Percentiles rank a stretch among this genome's conserved stretches.
These are phyloP conservation scores for Eragrostis curvula DNA, from an alignment of 176 grass and related monocot species.

Conservation along the genomic window DNA sequence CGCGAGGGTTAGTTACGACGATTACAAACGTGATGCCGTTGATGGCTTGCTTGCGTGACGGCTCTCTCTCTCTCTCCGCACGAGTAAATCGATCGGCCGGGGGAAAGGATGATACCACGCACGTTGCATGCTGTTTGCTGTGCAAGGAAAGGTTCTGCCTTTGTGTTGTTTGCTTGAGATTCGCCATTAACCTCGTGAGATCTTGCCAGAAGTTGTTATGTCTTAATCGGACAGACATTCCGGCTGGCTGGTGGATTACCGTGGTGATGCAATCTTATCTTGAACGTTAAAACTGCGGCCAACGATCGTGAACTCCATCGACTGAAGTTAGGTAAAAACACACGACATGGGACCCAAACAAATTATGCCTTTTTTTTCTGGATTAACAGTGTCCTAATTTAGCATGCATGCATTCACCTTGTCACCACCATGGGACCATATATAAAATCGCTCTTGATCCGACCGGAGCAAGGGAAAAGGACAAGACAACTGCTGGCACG, in stretches of 20 bases:
- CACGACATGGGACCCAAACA: too few species aligned
- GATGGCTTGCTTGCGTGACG: background rate
- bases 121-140: too few species aligned
- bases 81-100: background rate
- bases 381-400: background rate
- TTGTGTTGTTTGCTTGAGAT: background rate
- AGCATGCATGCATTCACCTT: background rate
- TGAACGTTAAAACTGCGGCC: slow-evolving; percentile 18
- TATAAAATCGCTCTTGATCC: background rate
- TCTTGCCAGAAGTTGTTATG: background rate
- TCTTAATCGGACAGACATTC: slow-evolving; percentile 7
- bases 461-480: background rate
- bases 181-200: background rate
- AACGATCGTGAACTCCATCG: background rate
- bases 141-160: background rate
- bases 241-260: background rate
- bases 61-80: background rate
- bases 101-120: too few species aligned
- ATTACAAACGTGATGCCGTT: background rate
- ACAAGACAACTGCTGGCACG: slow-evolving; percentile 9
- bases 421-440: background rate
- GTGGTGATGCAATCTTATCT: background rate
- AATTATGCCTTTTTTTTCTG: background rate
- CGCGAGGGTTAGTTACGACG: background rate
- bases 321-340: background rate